Conservation (phyloP, 108 stramenopile species). For the Stephanodiscus minutulus region DNA sequence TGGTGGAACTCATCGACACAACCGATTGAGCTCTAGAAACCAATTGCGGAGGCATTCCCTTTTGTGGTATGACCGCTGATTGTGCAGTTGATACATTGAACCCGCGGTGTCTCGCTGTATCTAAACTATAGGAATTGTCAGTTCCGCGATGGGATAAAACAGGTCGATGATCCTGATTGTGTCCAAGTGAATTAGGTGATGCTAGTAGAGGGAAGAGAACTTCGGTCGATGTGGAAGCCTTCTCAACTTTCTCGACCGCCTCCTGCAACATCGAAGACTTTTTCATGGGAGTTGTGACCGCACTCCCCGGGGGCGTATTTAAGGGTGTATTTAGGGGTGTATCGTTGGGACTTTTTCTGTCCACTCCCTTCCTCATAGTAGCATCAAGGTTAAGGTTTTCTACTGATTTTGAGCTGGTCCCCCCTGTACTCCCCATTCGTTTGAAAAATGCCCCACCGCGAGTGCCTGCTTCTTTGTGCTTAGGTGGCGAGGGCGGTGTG, state of each 20-base stretch:
- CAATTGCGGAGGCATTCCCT: not conserved
- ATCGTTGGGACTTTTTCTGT: slow-evolving; percentile 38
- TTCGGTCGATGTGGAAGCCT: not conserved
- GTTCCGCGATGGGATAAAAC: not conserved
- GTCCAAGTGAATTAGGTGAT: not conserved
- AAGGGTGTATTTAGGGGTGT: slow-evolving; percentile 38
- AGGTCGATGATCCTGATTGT: not conserved
- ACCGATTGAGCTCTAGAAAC: slow-evolving; percentile 32
- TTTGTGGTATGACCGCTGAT: not conserved
- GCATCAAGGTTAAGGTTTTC: slow-evolving; percentile 27
- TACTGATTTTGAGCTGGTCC: slow-evolving; percentile 35
- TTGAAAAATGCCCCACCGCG: slow-evolving; percentile 23
- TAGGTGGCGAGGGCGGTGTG: slow-evolving; percentile 14
- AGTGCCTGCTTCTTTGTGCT: slow-evolving; percentile 15
- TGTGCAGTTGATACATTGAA: slow-evolving; percentile 5
- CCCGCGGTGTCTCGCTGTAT: slow-evolving; percentile 21
- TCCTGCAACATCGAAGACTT: slow-evolving; percentile 20
- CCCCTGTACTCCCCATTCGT: too few relatives aligned
- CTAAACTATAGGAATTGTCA: not conserved
- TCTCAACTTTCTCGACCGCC: slow-evolving; percentile 12
- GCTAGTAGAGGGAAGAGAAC: not conserved
- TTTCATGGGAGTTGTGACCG: slow-evolving; percentile 2
- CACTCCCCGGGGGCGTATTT: slow-evolving; percentile 20
- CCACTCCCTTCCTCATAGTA: slow-evolving; percentile 37
- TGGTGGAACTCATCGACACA: slow-evolving; percentile 20